A percentile compares a stretch with the other conserved stretches of the same genome.
Conservation (phyloP, 2,329 filamentous ascomycete species). For the Neocucurbitaria cava region DNA sequence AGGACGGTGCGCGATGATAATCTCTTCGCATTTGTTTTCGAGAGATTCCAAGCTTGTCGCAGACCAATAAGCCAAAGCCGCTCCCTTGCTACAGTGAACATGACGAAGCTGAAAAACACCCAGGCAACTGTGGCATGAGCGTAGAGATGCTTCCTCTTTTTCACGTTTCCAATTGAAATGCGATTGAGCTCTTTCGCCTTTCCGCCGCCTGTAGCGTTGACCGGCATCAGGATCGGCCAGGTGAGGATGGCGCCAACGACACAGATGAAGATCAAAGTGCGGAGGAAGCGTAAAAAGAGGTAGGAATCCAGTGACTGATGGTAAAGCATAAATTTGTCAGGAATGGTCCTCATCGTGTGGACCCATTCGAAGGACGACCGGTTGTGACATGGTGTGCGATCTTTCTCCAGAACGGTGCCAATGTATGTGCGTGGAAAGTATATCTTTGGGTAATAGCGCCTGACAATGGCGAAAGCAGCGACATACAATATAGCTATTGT, state of each 20-base stretch:
- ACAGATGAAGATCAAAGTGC: conserved; percentile 78
- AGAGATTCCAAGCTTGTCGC: conserved; percentile 88
- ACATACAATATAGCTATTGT: conserved; percentile 40
- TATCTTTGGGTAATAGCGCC: conserved; percentile 52
- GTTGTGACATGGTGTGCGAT: conserved; percentile 50
- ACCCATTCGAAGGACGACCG: conserved; percentile 51
- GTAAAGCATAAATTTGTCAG: conserved; percentile 82
- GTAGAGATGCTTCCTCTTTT: conserved; percentile 68
- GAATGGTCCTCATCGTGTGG: conserved; percentile 59
- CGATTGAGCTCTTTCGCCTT: conserved; percentile 72
- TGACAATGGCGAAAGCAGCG: conserved; percentile 49
- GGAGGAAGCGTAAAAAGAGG: conserved; percentile 86
- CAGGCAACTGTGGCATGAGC: conserved; percentile 83
- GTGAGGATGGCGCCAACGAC: conserved; percentile 84
- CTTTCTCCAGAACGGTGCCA: conserved; percentile 50
- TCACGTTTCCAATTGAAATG: conserved; percentile 80
- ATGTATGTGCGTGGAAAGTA: conserved; percentile 56
- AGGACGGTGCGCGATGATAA: conserved; percentile 91
- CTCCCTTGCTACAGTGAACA: conserved; percentile 87
- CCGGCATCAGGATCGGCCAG: conserved; percentile 86
- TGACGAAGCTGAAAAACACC: conserved; percentile 84
- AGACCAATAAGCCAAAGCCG: conserved; percentile 91
- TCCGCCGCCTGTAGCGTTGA: conserved; percentile 83
- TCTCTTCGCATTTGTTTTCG: conserved; percentile 81
- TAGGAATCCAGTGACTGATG: conserved; percentile 93